Conservation (phyloP, 139 green algal species). For the Chlorella sp. region DNA sequence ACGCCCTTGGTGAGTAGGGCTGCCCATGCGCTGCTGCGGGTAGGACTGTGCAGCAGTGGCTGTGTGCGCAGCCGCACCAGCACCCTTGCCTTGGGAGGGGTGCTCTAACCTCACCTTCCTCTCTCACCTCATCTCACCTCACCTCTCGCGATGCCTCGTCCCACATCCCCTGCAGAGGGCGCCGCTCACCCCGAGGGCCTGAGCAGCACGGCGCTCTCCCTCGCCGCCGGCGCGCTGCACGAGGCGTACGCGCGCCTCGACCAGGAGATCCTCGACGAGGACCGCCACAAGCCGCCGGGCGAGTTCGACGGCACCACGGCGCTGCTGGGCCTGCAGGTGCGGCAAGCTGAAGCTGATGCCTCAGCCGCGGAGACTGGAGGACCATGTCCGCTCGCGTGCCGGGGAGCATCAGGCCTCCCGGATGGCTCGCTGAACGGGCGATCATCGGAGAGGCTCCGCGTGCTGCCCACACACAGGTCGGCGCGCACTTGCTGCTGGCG, state of each 20-base stretch:
- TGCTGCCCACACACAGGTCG: too few species aligned
- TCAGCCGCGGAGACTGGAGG: too few species aligned
- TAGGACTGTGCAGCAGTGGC: too few species aligned
- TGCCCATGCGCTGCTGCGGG: too few species aligned
- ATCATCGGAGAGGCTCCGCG: too few species aligned
- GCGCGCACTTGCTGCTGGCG: slow-evolving; percentile 22
- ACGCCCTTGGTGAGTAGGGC: neutral
- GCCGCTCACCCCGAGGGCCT: neutral
- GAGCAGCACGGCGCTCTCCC: neutral
- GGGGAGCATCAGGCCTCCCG: too few species aligned
- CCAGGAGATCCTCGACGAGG: neutral
- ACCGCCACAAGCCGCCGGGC: neutral
- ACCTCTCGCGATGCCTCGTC: neutral
- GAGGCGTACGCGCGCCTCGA: neutral
- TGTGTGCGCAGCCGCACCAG: too few species aligned
- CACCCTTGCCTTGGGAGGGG: neutral
- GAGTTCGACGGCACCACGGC: slow-evolving; percentile 39
- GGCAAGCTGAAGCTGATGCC: too few species aligned
- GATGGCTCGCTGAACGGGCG: too few species aligned
- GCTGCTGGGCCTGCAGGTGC: slow-evolving; percentile 26
- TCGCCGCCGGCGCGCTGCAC: neutral
- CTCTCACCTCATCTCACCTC: neutral
- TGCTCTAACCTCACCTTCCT: neutral
- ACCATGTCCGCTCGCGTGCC: too few species aligned
- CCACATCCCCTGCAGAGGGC: neutral